Percentiles rank a stretch among this genome's conserved stretches.
Conservation (phyloP, 352 stramenopile species). For the Phytophthora capsici region DNA sequence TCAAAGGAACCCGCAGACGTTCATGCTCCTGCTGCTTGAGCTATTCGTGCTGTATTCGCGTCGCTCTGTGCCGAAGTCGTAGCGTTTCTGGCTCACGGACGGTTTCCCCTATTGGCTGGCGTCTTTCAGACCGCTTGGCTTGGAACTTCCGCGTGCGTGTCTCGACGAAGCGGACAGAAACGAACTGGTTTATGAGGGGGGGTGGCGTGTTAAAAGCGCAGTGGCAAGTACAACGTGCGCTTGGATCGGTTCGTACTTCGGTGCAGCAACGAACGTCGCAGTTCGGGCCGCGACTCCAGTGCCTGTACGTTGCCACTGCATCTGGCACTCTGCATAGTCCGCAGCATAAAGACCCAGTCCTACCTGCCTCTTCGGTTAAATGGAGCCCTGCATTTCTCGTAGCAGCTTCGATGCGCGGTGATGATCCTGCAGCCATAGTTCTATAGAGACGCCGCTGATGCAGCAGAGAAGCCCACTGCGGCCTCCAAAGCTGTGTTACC, state of each 20-base stretch:
- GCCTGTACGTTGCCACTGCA: too few species aligned
- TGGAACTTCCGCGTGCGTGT: constrained; percentile 18
- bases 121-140: constrained; percentile 10
- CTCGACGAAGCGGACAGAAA: not conserved
- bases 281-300: not conserved
- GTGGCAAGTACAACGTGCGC: not conserved
- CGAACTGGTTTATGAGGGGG: constrained; percentile 5
- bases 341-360: too few species aligned
- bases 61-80: constrained; percentile 8
- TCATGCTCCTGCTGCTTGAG: constrained; percentile 8
- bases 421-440: not conserved
- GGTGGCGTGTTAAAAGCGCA: constrained; percentile 27
- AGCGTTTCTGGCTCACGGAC: constrained; percentile 15
- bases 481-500: not conserved
- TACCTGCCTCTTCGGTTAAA: too few species aligned
- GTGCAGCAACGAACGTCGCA: too few species aligned
- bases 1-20: constrained; percentile 15
- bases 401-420: not conserved
- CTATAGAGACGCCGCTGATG: not conserved
- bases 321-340: too few species aligned
- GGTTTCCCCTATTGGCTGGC: constrained; percentile 14
- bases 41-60: constrained; percentile 12
- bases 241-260: not conserved
- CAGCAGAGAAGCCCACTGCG: not conserved
- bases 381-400: constrained; percentile 1